Evolutionary conservation across 768 basidiomycete species (phyloP).

Genomic region (Trametes coccinea): DNA sequence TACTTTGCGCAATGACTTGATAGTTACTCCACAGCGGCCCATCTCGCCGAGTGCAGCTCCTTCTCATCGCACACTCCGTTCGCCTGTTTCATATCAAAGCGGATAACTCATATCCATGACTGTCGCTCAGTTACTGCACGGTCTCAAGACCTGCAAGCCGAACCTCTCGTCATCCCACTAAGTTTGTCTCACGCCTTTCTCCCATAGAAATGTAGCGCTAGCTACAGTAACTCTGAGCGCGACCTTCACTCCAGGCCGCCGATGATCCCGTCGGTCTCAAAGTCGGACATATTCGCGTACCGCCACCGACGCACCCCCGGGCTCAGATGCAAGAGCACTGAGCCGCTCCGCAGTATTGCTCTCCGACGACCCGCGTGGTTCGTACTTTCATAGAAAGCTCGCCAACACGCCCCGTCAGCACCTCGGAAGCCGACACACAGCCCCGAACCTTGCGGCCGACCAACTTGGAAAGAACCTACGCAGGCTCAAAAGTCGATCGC

Average conservation of each 20-base stretch:
- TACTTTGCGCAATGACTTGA: not conserved
- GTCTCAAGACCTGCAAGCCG: too few species aligned
- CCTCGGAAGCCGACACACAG: constrained; percentile 7
- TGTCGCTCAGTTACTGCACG: too few species aligned
- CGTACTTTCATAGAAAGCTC: constrained; percentile 10
- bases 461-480: not conserved
- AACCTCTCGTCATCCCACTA: too few species aligned
- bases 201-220: too few species aligned
- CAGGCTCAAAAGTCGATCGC: constrained; percentile 6
- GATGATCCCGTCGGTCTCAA: too few species aligned
- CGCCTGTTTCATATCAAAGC: not conserved
- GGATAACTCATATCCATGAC: not conserved
- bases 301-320: not conserved
- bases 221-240: too few species aligned
- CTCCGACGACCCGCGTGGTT: constrained; percentile 4
- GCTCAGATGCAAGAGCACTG: not conserved
- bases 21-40: not conserved
- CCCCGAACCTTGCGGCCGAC: constrained; percentile 5
- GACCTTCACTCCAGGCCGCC: too few species aligned
- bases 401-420: constrained; percentile 14
- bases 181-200: too few species aligned
- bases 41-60: not conserved
- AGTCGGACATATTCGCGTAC: too few species aligned
- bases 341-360: not conserved
- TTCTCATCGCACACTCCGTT: not conserved